phyloP scores from a whole-genome alignment of 2,329 filamentous ascomycete species.

The Kalmusia sp. region DNA sequence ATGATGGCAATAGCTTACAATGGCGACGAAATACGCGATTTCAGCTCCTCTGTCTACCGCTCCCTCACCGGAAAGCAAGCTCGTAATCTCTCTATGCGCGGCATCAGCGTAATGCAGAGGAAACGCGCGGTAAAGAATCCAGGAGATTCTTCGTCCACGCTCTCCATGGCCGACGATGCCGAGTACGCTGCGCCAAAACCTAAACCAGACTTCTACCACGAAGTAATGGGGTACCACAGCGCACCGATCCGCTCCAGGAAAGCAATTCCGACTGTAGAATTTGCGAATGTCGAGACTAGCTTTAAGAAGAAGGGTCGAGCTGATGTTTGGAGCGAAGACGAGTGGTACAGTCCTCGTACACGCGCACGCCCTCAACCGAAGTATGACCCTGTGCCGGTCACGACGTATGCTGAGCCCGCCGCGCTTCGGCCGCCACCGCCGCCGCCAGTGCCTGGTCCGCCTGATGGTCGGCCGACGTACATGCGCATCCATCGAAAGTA shows the following conservation, averaged over 20 bases:
- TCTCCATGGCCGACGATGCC: slow-evolving; percentile 27
- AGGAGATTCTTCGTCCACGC: slow-evolving; percentile 12
- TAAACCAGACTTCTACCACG: slow-evolving; percentile 8
- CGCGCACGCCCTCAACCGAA: too few species aligned
- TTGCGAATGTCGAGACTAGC: too few species aligned
- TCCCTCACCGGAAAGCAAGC: slow-evolving; percentile 26
- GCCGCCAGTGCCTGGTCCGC: too few species aligned
- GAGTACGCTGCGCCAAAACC: slow-evolving; percentile 27
- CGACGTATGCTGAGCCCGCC: too few species aligned
- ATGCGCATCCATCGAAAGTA: slow-evolving; percentile 15
- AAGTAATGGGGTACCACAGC: background rate
- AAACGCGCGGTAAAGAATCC: slow-evolving; percentile 21
- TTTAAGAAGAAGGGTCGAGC: too few species aligned
- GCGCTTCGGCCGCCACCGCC: background rate
- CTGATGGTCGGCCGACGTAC: slow-evolving; percentile 10
- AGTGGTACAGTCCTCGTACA: too few species aligned
- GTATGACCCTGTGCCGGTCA: too few species aligned
- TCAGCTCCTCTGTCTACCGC: slow-evolving; percentile 16
- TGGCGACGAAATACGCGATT: slow-evolving; percentile 33
- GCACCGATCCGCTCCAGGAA: background rate
- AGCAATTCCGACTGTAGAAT: too few species aligned
- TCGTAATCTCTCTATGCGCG: slow-evolving; percentile 17
- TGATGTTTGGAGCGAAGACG: too few species aligned
- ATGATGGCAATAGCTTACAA: slow-evolving; percentile 39
- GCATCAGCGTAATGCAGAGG: slow-evolving; percentile 35